Percentiles rank a stretch among this genome's conserved stretches.
Conservation (phyloP, 2,329 filamentous ascomycete species). For the Curvularia eragrostidis region DNA sequence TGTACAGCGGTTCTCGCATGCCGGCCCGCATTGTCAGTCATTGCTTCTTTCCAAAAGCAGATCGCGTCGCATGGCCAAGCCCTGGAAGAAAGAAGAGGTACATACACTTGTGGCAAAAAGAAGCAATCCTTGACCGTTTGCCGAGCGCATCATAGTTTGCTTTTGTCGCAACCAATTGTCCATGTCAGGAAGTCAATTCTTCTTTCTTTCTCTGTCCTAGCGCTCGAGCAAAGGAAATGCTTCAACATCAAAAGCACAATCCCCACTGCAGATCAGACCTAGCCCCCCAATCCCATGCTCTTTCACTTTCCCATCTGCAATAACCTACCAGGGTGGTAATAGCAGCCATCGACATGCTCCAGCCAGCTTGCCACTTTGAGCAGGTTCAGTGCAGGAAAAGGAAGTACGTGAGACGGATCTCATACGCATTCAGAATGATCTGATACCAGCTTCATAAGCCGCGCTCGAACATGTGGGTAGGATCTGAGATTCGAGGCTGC, state of each 20-base stretch:
- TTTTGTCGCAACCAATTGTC: slow-evolving; percentile 1
- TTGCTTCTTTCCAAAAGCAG: slow-evolving; percentile 9
- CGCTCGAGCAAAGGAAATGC: slow-evolving; percentile 1
- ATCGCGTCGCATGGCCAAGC: slow-evolving; percentile 3
- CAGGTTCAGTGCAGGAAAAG: slow-evolving; percentile 13
- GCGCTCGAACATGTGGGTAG: slow-evolving; percentile 4
- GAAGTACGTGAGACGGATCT: slow-evolving; percentile 15
- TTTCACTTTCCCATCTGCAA: slow-evolving; percentile 9
- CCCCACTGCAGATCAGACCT: slow-evolving; percentile 9
- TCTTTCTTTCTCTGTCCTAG: neutral
- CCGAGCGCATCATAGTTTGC: neutral
- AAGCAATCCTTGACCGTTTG: neutral
- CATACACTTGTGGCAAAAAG: neutral
- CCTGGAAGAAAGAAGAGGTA: neutral
- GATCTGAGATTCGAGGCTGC: slow-evolving; percentile 8
- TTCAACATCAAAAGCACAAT: slow-evolving; percentile 14
- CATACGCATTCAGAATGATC: slow-evolving; percentile 16
- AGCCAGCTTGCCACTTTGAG: slow-evolving; percentile 20
- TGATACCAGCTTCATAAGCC: slow-evolving; percentile 12
- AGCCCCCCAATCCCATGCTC: slow-evolving; percentile 4
- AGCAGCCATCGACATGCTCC: slow-evolving; percentile 27
- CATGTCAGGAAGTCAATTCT: neutral
- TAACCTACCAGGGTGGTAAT: slow-evolving; percentile 31
- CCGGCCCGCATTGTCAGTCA: neutral
- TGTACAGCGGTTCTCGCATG: neutral